Evolutionary conservation across 148 eudicot genomes (phyloP), one percentile per base, ranked within the genome.

Genomic region (Agrostemma githago): DNA sequence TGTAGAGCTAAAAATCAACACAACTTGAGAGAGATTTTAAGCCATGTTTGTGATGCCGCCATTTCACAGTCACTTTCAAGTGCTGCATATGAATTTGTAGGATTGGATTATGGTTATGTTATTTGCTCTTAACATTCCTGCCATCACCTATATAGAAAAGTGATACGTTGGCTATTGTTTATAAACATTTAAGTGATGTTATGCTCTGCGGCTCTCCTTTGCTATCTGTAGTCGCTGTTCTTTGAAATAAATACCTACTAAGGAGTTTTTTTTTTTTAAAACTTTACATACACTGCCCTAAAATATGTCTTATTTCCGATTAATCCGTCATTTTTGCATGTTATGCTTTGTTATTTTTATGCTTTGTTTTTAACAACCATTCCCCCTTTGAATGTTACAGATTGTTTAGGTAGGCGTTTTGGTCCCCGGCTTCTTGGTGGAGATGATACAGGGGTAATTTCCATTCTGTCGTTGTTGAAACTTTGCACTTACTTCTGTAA

Each of bases 361-460:
- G 46, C 66, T 58, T 39, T 78, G 67, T 20, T 68, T 46, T 68
- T 65, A 54, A 67, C 56, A 53, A 34, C 14, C 16, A 7, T 34
- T 54, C 16, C 17, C 64, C 69, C 53, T n/a, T 69, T 63, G 62
- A n/a, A 43, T 77, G 71, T 65, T 63, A 75, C 95, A 93, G 98
- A 88, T 88, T 93, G 98, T 84, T 84, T 91, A 83, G 97, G 97
- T 77, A 86, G 98, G 82, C 91, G 97, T 61, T 85, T 89, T 83
- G 97, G 97, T 57, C 97, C 98, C 67, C 86, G 78, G 87, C 85
- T 93, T 84, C 91, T 91, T 74, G 88, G 95, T 65, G 84, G 91
- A 82, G 83, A 87, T 83, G 89, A 91, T 84, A 84, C 97, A 72
- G 95, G 88, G 97, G 98, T 93, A 91, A 89, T 41, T 61, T 8